phyloP scores from a whole-genome alignment of 305 asterid genomes.

The Plantago rigida region DNA sequence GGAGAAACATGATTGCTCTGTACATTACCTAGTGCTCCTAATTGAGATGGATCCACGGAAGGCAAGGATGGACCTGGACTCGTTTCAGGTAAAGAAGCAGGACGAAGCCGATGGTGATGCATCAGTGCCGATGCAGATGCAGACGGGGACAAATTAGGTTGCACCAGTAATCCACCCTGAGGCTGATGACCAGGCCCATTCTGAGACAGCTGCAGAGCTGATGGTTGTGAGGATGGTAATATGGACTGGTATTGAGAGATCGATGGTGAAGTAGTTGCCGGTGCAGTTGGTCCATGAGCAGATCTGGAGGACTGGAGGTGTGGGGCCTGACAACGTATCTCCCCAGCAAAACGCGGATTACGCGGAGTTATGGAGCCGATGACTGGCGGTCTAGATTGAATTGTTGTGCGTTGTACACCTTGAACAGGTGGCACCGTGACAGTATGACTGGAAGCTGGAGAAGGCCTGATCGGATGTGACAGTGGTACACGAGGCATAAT shows the following conservation, averaged over 20 bases:
- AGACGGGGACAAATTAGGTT: neutral
- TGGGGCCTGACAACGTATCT: slow-evolving; percentile 30
- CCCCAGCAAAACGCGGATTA: slow-evolving; percentile 27
- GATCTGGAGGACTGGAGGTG: slow-evolving; percentile 36
- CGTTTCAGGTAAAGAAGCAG: slow-evolving; percentile 7
- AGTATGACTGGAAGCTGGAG: slow-evolving; percentile 19
- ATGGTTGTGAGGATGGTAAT: neutral
- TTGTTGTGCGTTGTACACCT: slow-evolving; percentile 15
- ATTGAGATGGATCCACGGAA: slow-evolving; percentile 25
- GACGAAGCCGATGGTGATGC: slow-evolving; percentile 7
- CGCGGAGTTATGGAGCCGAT: slow-evolving; percentile 32
- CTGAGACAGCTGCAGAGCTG: neutral
- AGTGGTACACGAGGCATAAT: slow-evolving; percentile 22
- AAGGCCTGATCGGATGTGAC: slow-evolving; percentile 24
- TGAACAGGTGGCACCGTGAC: slow-evolving; percentile 25
- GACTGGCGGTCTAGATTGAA: slow-evolving; percentile 30
- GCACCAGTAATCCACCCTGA: too few species aligned
- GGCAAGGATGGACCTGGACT: slow-evolving; percentile 19
- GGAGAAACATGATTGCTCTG: slow-evolving; percentile 25
- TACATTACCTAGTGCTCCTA: slow-evolving; percentile 27
- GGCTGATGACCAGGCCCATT: slow-evolving; percentile 1
- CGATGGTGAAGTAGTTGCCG: slow-evolving; percentile 15
- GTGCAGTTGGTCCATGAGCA: slow-evolving; percentile 16
- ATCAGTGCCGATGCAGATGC: neutral
- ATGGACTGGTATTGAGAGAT: slow-evolving; percentile 11